Evolutionary conservation across 2,329 filamentous ascomycete species (phyloP), one percentile per base, ranked within the genome.

Genomic region (Penicillium verrucosum): DNA sequence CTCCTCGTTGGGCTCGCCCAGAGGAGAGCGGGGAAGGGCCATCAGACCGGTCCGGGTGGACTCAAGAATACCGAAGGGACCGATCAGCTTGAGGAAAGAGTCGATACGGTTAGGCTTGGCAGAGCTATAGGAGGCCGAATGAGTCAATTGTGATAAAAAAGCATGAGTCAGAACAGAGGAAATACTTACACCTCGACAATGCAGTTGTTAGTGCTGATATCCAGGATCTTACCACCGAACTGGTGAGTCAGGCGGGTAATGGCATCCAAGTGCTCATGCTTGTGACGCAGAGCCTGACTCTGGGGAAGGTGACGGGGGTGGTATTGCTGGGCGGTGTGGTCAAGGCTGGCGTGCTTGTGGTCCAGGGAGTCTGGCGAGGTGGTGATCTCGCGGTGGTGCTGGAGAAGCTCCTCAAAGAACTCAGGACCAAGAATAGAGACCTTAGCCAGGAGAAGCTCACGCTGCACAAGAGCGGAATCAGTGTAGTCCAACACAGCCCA

Each of bases 401-500:
- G 88, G 64, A 97, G 86, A 55, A 99, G 84, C 78, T 99, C 94
- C 79, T 97, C 93, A 68, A 97, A 99, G 79, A 96, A 97, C 80
- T 99, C 94, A 6, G 94, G 94, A 0, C 94, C 94, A 37, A 99
- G 84, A 60, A 96, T 96, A 75, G 93, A 96, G 77, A 99, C 85
- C 82, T 99, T 99, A 68, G 94, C 93, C 37, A 99, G 85, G 9
- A 99, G 84, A 30, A 99, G 82, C 77, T 99, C 94, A 61, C 94
- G 88, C 83, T 99, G 94, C 21, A 99, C 94, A 25, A 99, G 85
- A 3, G 94, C 90, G 5, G 94, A 88, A 60, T 86, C 84, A 58
- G 92, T 97, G 79, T 99, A 99, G 78, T 99, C 94, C 56, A 99
- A 81, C 34, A 99, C 94, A 51, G 94, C 94, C 94, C 94, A 99